phyloP scores from a whole-genome alignment of 169 alveolate genomes.

The Plasmodium blacklocki region DNA sequence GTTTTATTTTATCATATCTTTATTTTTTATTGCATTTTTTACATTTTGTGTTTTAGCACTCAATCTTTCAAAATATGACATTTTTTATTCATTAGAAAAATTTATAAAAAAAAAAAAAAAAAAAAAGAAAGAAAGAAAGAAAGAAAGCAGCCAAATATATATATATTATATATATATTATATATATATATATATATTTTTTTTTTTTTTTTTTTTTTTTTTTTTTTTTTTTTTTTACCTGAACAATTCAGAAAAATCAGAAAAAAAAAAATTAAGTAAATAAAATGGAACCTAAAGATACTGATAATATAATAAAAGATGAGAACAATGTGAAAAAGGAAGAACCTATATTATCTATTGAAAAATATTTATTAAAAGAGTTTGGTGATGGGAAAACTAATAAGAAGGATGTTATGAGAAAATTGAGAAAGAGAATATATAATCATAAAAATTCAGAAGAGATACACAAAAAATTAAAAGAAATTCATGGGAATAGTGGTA shows the following conservation, averaged over 20 bases:
- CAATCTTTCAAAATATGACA: neutral
- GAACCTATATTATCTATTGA: constrained; percentile 9
- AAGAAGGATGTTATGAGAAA: constrained; percentile 58
- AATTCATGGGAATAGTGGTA: constrained; percentile 73
- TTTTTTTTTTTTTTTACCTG: constrained; percentile 10
- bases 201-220: neutral
- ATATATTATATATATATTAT: no score
- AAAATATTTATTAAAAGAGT: constrained; percentile 11
- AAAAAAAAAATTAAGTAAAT: neutral
- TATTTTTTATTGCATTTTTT: neutral
- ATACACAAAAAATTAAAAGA: constrained; percentile 55
- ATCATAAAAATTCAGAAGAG: constrained; percentile 26
- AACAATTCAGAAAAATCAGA: constrained; percentile 7
- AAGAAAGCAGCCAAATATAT: neutral
- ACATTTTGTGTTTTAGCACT: neutral
- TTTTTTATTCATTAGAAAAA: neutral
- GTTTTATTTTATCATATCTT: neutral
- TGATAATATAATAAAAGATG: no score
- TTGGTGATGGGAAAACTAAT: constrained; percentile 52
- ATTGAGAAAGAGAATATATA: constrained; percentile 36
- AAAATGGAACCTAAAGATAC: no score
- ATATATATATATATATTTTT: no score
- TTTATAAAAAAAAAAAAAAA: neutral
- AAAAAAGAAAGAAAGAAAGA: neutral
- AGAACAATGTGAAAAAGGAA: neutral